Percentiles rank a stretch among this genome's conserved stretches.
phyloP scores from a whole-genome alignment of 2,329 filamentous ascomycete genomes.

The Cytospora schulzeri region DNA sequence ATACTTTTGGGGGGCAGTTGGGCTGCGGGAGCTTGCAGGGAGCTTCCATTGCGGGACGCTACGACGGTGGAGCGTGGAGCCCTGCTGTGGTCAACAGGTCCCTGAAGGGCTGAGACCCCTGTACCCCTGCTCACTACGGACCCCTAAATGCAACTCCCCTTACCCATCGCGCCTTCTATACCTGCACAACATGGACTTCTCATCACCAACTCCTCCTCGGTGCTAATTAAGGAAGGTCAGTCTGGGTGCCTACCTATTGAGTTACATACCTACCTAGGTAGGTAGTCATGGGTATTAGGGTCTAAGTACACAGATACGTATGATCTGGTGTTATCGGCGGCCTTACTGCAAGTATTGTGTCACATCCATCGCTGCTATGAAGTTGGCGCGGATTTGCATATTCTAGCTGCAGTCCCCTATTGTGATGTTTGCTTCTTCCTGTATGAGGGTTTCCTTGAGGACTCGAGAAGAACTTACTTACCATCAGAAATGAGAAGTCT shows the following conservation, averaged over 20 bases:
- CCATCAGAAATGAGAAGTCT: not conserved
- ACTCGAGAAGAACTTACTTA: too few relatives aligned
- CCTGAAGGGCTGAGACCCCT: slow-evolving; percentile 5
- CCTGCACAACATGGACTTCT: too few relatives aligned
- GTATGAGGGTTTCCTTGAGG: too few relatives aligned
- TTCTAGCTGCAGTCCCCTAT: too few relatives aligned
- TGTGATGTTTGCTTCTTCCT: too few relatives aligned
- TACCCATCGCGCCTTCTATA: slow-evolving; percentile 12
- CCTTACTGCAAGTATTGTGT: not conserved
- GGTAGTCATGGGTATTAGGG: not conserved
- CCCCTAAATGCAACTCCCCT: not conserved
- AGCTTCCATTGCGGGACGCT: not conserved
- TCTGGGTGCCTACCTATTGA: not conserved
- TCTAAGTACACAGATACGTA: too few relatives aligned
- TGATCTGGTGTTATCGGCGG: not conserved
- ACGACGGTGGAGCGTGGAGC: not conserved
- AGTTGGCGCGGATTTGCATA: not conserved
- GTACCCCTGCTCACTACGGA: slow-evolving; percentile 10
- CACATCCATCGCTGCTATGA: not conserved
- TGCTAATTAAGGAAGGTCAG: not conserved
- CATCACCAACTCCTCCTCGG: too few relatives aligned
- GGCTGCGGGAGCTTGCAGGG: not conserved
- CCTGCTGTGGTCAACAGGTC: not conserved
- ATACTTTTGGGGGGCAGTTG: not conserved
- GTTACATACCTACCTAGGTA: not conserved